Conservation (phyloP, 2,329 filamentous ascomycete genomes). For the Seiridium cupressi region DNA sequence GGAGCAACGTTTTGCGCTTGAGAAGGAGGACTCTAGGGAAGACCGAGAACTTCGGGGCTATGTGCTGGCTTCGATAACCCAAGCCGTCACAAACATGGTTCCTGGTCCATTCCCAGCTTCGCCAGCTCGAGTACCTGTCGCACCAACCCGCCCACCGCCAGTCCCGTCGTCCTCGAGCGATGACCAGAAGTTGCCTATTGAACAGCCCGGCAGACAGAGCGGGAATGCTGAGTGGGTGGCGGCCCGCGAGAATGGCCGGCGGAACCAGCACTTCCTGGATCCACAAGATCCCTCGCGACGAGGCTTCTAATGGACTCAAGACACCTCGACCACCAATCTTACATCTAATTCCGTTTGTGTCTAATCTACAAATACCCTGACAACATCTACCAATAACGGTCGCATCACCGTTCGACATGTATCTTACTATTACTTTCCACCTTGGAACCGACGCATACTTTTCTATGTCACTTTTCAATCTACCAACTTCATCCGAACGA, state of each 20-base stretch:
- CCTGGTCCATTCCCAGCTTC: conserved; percentile 36
- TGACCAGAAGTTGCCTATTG: conserved; percentile 60
- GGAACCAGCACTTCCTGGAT: conserved; percentile 37
- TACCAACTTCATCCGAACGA: conserved; percentile 7
- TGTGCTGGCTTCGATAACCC: conserved; percentile 71
- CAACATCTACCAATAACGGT: not conserved
- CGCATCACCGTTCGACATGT: not conserved
- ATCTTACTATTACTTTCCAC: not conserved
- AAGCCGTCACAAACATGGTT: conserved; percentile 68
- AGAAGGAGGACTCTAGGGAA: conserved; percentile 77
- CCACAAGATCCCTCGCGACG: conserved; percentile 43
- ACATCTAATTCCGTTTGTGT: conserved; percentile 9
- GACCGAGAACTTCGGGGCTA: conserved; percentile 73
- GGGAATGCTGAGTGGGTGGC: conserved; percentile 51
- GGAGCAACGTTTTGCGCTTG: conserved; percentile 76
- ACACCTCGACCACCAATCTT: not conserved
- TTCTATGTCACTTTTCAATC: not conserved
- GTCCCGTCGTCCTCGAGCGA: conserved; percentile 32
- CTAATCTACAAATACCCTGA: conserved; percentile 3
- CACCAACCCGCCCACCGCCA: conserved; percentile 14
- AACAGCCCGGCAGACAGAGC: conserved; percentile 53
- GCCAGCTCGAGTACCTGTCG: conserved; percentile 24
- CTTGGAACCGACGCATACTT: not conserved
- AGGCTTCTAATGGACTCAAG: conserved; percentile 4
- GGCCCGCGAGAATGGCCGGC: conserved; percentile 40